These are phyloP conservation scores for Clavispora santaluciae DNA, from an alignment of 805 yeast genomes.

Conservation along the genomic window DNA sequence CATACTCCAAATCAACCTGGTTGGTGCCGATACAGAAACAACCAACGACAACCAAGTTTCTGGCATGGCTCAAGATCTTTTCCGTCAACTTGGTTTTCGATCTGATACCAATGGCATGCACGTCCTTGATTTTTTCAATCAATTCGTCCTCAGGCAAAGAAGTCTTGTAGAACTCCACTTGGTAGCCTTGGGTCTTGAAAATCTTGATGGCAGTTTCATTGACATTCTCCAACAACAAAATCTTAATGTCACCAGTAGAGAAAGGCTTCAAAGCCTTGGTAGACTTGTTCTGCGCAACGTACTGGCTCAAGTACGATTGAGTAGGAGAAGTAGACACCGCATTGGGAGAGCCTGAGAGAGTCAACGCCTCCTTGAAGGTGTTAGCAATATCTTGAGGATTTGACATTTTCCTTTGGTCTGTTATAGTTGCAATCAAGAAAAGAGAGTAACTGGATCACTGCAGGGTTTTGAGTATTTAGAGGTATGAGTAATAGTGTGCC, in stretches of 20 bases:
- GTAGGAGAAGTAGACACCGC: slow-evolving; percentile 83
- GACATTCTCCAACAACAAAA: slow-evolving; percentile 86
- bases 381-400: slow-evolving; percentile 65
- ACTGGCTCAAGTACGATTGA: slow-evolving; percentile 63
- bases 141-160: slow-evolving; percentile 90
- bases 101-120: slow-evolving; percentile 96
- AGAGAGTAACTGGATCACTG: not conserved
- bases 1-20: slow-evolving; percentile 89
- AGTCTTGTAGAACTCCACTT: slow-evolving; percentile 88
- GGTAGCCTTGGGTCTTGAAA: slow-evolving; percentile 88
- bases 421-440: not conserved
- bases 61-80: slow-evolving; percentile 76
- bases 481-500: not conserved
- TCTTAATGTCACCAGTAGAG: slow-evolving; percentile 91
- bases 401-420: slow-evolving; percentile 40
- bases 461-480: not conserved
- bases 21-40: slow-evolving; percentile 99
- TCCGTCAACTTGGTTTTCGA: slow-evolving; percentile 89
- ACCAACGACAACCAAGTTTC: slow-evolving; percentile 84
- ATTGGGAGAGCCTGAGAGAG: slow-evolving; percentile 40
- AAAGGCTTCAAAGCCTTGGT: slow-evolving; percentile 85
- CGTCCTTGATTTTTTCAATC: slow-evolving; percentile 87
- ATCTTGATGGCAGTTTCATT: slow-evolving; percentile 88
- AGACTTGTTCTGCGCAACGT: slow-evolving; percentile 43
- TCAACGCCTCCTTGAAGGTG: slow-evolving; percentile 51